Evolutionary conservation across 2,329 filamentous ascomycete species (phyloP).

Genomic region (Beauveria varroae): DNA sequence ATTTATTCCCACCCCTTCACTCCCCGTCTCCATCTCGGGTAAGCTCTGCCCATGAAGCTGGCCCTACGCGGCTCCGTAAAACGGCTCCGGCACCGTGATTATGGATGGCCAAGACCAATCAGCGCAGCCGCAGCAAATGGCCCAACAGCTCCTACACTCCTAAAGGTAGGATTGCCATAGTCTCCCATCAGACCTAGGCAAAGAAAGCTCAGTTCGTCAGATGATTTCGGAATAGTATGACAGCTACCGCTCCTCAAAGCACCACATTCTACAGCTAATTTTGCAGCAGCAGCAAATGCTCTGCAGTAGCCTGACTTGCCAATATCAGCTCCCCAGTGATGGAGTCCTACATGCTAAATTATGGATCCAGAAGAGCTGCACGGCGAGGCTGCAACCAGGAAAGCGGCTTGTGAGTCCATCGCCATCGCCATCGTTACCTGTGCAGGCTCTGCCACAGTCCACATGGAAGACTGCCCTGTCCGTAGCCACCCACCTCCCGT

Average conservation of each 20-base stretch:
- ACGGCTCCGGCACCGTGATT: slow-evolving; percentile 9
- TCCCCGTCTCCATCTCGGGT: slow-evolving; percentile 4
- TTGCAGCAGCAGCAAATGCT: not conserved
- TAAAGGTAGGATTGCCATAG: not conserved
- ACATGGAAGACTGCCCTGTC: not conserved
- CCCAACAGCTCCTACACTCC: not conserved
- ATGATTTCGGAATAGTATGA: slow-evolving; percentile 9
- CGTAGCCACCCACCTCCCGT: not conserved
- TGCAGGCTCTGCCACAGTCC: not conserved
- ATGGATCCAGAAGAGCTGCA: slow-evolving; percentile 2
- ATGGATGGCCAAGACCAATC: slow-evolving; percentile 5
- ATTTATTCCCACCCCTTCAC: not conserved
- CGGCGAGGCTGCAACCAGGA: slow-evolving; percentile 4
- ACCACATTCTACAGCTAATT: not conserved
- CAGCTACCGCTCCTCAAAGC: not conserved
- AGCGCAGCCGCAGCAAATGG: not conserved
- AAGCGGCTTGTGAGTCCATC: slow-evolving; percentile 6
- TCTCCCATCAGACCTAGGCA: slow-evolving; percentile 11
- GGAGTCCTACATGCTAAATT: not conserved
- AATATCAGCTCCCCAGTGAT: not conserved
- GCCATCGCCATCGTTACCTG: slow-evolving; percentile 1
- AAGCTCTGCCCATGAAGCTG: slow-evolving; percentile 5
- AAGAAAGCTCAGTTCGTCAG: slow-evolving; percentile 5
- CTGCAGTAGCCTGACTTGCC: slow-evolving; percentile 4
- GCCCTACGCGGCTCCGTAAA: not conserved